Base-by-base conservation (phyloP, 176 grass and related monocot species). In the Zoysia japonica region DNA sequence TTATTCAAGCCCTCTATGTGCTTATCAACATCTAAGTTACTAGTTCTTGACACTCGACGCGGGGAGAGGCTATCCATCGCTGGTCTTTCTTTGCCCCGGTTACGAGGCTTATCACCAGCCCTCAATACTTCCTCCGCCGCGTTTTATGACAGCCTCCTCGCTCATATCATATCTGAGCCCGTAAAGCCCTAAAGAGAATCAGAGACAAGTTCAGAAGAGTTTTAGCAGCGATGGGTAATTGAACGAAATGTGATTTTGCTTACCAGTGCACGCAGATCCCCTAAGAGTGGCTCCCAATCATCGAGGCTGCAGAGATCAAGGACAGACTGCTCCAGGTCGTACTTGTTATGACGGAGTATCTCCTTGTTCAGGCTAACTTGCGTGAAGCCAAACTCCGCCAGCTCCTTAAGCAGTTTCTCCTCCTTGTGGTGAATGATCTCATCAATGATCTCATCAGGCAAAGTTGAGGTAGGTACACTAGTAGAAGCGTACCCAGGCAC, bases 281-380 rank as follows among this genome's bases (percentile, higher is more conserved):
- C 81, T 1, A 91, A 80, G 71, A 92, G 82, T 7, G 85, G 86
- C 51, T 92, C 88, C 92, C 95, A 98, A 66, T 92, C 95, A 1
- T 84, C 15, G 17, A 85, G 77, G 46, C 82, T 51, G 42, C 78
- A 93, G 2, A 98, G 90, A 68, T 98, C 92, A 44, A 75, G 64
- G 6, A 94, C 41, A 66, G 83, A 89, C 51, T 87, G 68, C 50
- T 89, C 88, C 71, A 98, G 36, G 52, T 94, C 67, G 19, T 92
- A 91, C 47, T 89, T 80, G 13, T 94, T 94, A 77, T 73, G 57
- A 80, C 87, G 79, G 19, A 97, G 87, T 53, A 94, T 70, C 62
- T 94, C 77, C 77, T 90, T 97, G 85, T 97, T 97, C 61, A 97
- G 82, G 36, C 92, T 89, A 71, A 68, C 55, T 54, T 90, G 83